A percentile compares a stretch with the other conserved stretches of the same genome.
phyloP scores from a whole-genome alignment of 2,329 filamentous ascomycete genomes.

The Colletotrichum filicis region DNA sequence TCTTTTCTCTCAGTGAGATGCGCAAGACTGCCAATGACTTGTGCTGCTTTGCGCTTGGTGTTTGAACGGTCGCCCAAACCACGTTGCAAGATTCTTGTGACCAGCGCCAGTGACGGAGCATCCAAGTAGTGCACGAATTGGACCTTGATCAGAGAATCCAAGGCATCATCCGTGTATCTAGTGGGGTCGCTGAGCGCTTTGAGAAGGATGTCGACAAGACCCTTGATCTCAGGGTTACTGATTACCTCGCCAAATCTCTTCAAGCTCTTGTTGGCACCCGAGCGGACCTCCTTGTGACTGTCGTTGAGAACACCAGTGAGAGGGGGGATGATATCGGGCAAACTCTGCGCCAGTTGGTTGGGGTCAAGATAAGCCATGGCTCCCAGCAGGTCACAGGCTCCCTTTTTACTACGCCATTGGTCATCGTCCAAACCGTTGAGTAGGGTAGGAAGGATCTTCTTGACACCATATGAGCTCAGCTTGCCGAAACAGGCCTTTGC shows the following conservation, averaged over 20 bases:
- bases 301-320: slow-evolving; percentile 95
- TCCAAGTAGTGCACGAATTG: slow-evolving; percentile 99
- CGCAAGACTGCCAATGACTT: slow-evolving; percentile 97
- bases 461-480: slow-evolving; percentile 95
- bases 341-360: slow-evolving; percentile 88
- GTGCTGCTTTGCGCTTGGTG: slow-evolving; percentile 95
- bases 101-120: slow-evolving; percentile 91
- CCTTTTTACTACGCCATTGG: slow-evolving; percentile 98
- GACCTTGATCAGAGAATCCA: slow-evolving; percentile 97
- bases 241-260: slow-evolving; percentile 99
- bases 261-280: slow-evolving; percentile 92
- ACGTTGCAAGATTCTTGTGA: slow-evolving; percentile 94
- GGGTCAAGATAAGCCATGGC: slow-evolving; percentile 99
- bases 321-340: slow-evolving; percentile 97
- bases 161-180: slow-evolving; percentile 93
- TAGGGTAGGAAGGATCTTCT: slow-evolving; percentile 90
- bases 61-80: slow-evolving; percentile 90
- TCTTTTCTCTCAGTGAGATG: slow-evolving; percentile 98
- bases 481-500: slow-evolving; percentile 95
- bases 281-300: slow-evolving; percentile 95
- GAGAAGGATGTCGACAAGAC: slow-evolving; percentile 87
- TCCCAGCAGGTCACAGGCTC: slow-evolving; percentile 94
- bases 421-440: slow-evolving; percentile 92
- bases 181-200: slow-evolving; percentile 98
- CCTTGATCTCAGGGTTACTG: slow-evolving; percentile 96